Evolutionary conservation across 768 basidiomycete species (phyloP), one percentile per base, ranked within the genome.

Genomic region (Pleurotus pulmonarius): DNA sequence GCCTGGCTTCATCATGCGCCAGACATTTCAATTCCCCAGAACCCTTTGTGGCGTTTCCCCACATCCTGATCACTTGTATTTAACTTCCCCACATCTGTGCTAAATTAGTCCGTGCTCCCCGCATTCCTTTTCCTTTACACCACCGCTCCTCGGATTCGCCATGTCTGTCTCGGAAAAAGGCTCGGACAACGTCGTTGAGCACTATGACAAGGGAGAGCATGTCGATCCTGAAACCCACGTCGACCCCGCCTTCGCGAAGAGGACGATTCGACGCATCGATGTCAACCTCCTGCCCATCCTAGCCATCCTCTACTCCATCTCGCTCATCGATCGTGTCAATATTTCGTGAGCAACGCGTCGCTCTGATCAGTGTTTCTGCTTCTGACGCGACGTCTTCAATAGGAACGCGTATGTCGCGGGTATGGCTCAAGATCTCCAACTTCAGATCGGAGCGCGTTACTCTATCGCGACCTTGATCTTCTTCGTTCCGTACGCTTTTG

Each of bases 381-480:
- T 11, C 29, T 34, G 29, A 34, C 29, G 9, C 29, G 16, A 3
- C 3, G 20, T 22, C 1, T 11, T 39, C 12, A 16, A 11, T 41
- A 53, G 51, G 41, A 53, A 53, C 24, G 51, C 51, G 22, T 53
- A 53, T 38, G 51, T 53, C 51, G 51, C 51, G n/a, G 51, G 51
- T 12, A 53, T 53, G 51, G 51, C 38, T 40, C n/a, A 9, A 15
- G 51, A 53, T 22, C 51, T 53, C 26, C 16, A 41, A 8, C 51
- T 53, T 1, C 51, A 41, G 15, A 39, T 53, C 26, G 51, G 51
- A 2, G n/a, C 51, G 15, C 51, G 51, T 39, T 53, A 53, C n/a
- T 53, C 51, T 22, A 37, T 53, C n/a, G 51, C 51, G 0, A 53
- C 51, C 12, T 24, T 53, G 16, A 53, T 53, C 9, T 53, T 53